Evolutionary conservation across 805 yeast genomes (phyloP), one percentile per base, ranked within the genome.

Genomic region (Candida pini): DNA sequence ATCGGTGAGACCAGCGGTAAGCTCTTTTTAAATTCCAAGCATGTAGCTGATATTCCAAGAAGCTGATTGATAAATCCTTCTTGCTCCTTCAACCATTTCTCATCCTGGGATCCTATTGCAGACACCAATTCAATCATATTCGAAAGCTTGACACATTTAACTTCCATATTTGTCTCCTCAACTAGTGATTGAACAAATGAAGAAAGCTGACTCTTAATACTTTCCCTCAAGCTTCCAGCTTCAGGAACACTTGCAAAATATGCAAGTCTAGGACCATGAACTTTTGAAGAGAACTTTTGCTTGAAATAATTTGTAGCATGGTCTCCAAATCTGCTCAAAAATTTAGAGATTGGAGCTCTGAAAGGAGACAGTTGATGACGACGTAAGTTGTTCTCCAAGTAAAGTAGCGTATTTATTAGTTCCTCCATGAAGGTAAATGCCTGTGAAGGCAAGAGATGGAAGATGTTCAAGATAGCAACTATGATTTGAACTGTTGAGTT

Each of bases 351-450:
- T 3, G 98, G 96, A n/a, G 66, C 71, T 44, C 98, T 70, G 67
- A 92, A 89, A 4, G 97, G 97, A 1, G 97, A 86, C 27, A 69
- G 69, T 38, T 86, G 84, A 43, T 84, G 86, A 16, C 96, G 78
- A 37, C 96, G 81, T 48, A 92, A 64, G 40, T 81, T 81, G 3
- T 81, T 77, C 58, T 92, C 98, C 50, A 92, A 63, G 38, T 76
- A 78, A 44, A 81, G 74, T 38, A 92, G 70, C 4, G 90, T 81
- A 35, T 70, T 72, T 49, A 92, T 71, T 36, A 92, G 70, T 48
- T 88, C 96, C 33, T 86, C 90, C 78, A 94, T 77, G 49, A 87
- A 92, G 14, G 90, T 81, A 58, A 78, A 84, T 0, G 98, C 98
- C 43, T 86, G 84, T 2, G 95, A 78, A 0, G 99, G 99, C 21